Conservation (phyloP, 2,329 filamentous ascomycete genomes). For the Akanthomyces uredinophilus region DNA sequence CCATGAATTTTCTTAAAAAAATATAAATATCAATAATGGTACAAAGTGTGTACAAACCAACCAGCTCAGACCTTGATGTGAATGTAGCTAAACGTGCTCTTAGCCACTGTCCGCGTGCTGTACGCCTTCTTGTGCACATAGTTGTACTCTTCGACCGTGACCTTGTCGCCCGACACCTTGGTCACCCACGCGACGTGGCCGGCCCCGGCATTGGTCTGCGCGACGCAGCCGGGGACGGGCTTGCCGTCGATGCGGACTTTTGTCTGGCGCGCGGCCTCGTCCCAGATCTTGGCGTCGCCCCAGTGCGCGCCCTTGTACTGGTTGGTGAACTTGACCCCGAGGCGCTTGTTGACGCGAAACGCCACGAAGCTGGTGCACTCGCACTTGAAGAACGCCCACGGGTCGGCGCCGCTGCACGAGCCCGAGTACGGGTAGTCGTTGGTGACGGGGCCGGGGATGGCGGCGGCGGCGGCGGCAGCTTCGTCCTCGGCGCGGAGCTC, state of each 20-base stretch:
- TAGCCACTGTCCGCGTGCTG: conserved; percentile 16
- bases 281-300: conserved; percentile 21
- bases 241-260: conserved; percentile 16
- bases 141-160: conserved; percentile 21
- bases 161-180: conserved; percentile 16
- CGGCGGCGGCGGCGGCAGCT: not conserved
- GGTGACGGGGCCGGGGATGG: conserved; percentile 14
- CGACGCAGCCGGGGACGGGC: conserved; percentile 16
- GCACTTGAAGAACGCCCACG: conserved; percentile 19
- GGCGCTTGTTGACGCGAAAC: conserved; percentile 20
- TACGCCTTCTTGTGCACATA: conserved; percentile 16
- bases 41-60: too few species aligned
- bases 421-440: conserved; percentile 21
- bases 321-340: conserved; percentile 20
- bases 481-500: not conserved
- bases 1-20: too few species aligned
- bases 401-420: conserved; percentile 17
- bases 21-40: too few species aligned
- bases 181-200: conserved; percentile 20
- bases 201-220: conserved; percentile 16
- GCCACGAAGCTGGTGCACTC: conserved; percentile 21
- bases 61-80: conserved; percentile 17
- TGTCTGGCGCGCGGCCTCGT: conserved; percentile 17
- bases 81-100: conserved; percentile 19
- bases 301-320: conserved; percentile 19